A percentile compares a stretch with the other conserved stretches of the same genome.
phyloP scores from a whole-genome alignment of 2,329 filamentous ascomycete species.

The Apiospora malaysiana region DNA sequence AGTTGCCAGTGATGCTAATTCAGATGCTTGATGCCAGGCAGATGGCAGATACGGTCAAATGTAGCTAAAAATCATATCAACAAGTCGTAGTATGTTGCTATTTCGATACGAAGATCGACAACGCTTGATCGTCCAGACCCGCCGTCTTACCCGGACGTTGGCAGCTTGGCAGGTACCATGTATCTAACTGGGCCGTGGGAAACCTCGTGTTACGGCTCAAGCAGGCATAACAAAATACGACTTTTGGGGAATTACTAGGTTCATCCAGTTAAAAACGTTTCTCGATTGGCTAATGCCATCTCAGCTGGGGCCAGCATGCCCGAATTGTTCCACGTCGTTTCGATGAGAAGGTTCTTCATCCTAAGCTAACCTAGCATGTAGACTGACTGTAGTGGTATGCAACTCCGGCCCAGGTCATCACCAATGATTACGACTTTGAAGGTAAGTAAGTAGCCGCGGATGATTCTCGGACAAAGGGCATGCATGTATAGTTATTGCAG shows the following conservation, averaged over 20 bases:
- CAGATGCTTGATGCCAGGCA: no score
- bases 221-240: neutral
- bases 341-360: neutral
- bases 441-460: neutral
- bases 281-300: neutral
- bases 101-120: conserved; percentile 2
- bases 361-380: neutral
- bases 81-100: neutral
- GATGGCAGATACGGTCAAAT: no score
- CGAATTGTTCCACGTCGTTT: neutral
- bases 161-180: conserved; percentile 13
- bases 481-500: neutral
- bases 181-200: neutral
- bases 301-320: neutral
- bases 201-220: conserved; percentile 5
- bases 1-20: no score
- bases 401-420: no score
- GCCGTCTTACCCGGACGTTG: conserved; percentile 4
- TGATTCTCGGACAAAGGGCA: neutral
- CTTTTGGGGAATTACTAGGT: neutral
- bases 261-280: neutral
- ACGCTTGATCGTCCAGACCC: neutral
- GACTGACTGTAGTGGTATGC: no score
- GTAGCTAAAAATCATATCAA: neutral
- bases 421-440: neutral